Evolutionary conservation across 176 grass and related monocot genomes (phyloP).

Genomic region (Leersia perrieri): DNA sequence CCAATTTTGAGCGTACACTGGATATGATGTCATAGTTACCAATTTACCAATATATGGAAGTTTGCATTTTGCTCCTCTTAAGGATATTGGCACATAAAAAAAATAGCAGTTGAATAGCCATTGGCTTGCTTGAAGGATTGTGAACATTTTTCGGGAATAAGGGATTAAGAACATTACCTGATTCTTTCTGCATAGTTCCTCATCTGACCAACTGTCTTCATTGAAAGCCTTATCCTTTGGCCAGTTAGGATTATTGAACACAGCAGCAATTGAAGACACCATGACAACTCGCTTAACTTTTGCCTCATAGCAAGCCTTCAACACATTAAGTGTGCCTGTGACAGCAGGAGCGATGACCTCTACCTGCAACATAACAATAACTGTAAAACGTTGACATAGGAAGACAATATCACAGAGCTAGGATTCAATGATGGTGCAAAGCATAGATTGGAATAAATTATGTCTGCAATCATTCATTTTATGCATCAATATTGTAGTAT

Average conservation of each 20-base stretch:
- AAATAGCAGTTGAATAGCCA: not conserved
- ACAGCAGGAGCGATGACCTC: constrained; percentile 69
- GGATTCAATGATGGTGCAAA: not conserved
- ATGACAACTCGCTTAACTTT: constrained; percentile 73
- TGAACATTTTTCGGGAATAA: too few relatives aligned
- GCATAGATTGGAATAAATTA: not conserved
- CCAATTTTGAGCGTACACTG: not conserved
- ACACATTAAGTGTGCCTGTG: constrained; percentile 72
- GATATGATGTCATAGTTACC: not conserved
- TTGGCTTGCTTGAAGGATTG: not conserved
- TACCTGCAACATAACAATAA: constrained; percentile 30
- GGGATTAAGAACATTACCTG: constrained; percentile 34
- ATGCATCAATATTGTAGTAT: not conserved
- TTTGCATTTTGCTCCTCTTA: not conserved
- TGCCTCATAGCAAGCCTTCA: constrained; percentile 64
- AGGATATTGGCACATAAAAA: not conserved
- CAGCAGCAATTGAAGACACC: constrained; percentile 51
- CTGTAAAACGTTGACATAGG: not conserved
- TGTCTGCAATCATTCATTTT: not conserved
- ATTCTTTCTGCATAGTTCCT: constrained; percentile 60
- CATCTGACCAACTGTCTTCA: constrained; percentile 76
- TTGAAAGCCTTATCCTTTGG: constrained; percentile 53
- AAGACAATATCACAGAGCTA: not conserved
- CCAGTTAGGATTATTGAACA: constrained; percentile 53
- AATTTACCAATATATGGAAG: not conserved